phyloP scores from a whole-genome alignment of 257 asterid genomes.

The Przewalskia tangutica region DNA sequence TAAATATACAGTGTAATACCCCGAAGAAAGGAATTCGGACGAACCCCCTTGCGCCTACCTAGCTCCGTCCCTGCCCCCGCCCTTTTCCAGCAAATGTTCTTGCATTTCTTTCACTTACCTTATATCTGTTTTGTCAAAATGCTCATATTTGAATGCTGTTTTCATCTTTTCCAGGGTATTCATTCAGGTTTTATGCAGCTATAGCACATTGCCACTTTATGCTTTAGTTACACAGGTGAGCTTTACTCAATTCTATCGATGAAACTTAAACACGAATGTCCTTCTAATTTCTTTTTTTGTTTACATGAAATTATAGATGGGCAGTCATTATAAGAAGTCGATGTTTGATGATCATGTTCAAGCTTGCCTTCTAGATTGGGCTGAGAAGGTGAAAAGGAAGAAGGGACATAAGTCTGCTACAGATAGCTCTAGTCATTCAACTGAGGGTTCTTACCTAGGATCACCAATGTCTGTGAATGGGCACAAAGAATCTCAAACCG shows the following conservation, averaged over 20 bases:
- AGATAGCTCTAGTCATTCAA: constrained; percentile 32
- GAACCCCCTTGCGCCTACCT: background rate
- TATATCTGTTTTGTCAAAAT: background rate
- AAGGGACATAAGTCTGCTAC: constrained; percentile 31
- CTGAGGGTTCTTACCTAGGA: constrained; percentile 18
- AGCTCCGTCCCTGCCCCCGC: too few relatives aligned
- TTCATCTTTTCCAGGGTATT: constrained; percentile 40
- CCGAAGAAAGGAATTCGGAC: background rate
- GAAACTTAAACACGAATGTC: background rate
- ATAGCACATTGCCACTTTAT: constrained; percentile 84
- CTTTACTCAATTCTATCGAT: background rate
- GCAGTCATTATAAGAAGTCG: constrained; percentile 80
- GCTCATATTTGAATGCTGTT: constrained; percentile 1
- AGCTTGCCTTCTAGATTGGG: constrained; percentile 85
- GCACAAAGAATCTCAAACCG: constrained; percentile 19
- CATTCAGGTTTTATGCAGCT: constrained; percentile 87
- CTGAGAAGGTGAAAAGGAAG: constrained; percentile 55
- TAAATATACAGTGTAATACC: too few relatives aligned
- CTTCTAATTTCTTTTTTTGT: background rate
- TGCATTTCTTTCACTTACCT: background rate
- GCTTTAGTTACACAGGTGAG: constrained; percentile 88
- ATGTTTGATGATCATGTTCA: constrained; percentile 87
- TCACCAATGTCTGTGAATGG: constrained; percentile 32
- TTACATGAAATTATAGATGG: constrained; percentile 49
- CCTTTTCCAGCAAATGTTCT: too few relatives aligned